These are phyloP conservation scores for Paraconiothyrium brasiliense DNA, from an alignment of 2,329 filamentous ascomycete genomes.

Conservation along the genomic window DNA sequence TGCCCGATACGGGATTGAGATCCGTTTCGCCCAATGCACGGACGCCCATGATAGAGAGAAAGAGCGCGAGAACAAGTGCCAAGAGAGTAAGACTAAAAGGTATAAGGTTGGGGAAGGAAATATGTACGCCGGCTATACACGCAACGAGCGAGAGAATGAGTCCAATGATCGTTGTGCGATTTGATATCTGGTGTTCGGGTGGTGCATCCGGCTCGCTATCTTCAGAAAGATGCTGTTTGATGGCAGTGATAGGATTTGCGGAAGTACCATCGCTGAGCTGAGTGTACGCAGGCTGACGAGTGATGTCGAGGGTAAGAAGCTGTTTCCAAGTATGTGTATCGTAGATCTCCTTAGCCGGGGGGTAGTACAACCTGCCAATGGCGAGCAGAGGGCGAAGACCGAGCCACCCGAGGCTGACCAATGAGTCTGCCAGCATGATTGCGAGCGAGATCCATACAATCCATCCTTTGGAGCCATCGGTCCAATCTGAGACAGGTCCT, in stretches of 20 bases:
- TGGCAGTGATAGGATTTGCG: conserved; percentile 34
- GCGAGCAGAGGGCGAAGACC: conserved; percentile 69
- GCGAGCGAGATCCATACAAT: conserved; percentile 96
- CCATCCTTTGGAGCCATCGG: conserved; percentile 94
- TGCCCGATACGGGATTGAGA: conserved; percentile 94
- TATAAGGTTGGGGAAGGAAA: conserved; percentile 84
- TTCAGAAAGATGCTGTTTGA: conserved; percentile 43
- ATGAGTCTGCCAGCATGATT: conserved; percentile 94
- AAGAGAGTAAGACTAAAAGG: conserved; percentile 84
- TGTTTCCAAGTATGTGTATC: conserved; percentile 48
- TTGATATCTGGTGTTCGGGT: conserved; percentile 80
- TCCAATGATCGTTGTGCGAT: conserved; percentile 75
- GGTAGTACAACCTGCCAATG: conserved; percentile 54
- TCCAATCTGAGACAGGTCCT: conserved; percentile 87
- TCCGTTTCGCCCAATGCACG: conserved; percentile 82
- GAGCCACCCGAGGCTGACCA: conserved; percentile 87
- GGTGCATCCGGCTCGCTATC: conserved; percentile 77
- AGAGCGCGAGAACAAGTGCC: conserved; percentile 79
- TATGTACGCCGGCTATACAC: conserved; percentile 82
- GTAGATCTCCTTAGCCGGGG: conserved; percentile 38
- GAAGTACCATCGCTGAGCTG: conserved; percentile 40
- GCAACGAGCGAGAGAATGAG: conserved; percentile 79
- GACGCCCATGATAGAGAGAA: conserved; percentile 71
- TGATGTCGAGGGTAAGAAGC: conserved; percentile 44
- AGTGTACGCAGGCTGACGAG: conserved; percentile 51